Conservation (phyloP, 2,329 filamentous ascomycete species). For the Akanthomyces dipterigenus region DNA sequence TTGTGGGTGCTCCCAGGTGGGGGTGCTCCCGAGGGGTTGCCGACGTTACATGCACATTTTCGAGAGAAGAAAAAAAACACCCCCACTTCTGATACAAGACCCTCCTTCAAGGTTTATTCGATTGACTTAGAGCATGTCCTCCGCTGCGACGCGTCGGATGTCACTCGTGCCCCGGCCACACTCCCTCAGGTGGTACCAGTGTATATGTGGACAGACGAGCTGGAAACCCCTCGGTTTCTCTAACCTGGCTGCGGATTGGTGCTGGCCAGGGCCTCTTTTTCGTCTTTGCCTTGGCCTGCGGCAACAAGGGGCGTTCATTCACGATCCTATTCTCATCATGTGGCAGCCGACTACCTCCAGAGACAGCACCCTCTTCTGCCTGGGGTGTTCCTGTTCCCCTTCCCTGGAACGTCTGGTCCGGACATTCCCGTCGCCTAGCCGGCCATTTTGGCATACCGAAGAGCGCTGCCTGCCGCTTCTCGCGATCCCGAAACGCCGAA, state of each 20-base stretch:
- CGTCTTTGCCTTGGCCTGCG: neutral
- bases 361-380: neutral
- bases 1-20: too few species aligned
- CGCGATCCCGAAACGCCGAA: neutral
- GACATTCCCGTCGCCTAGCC: neutral
- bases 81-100: neutral
- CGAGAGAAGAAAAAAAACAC: neutral
- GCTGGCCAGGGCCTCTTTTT: neutral
- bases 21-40: too few species aligned
- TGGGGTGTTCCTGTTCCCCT: neutral
- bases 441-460: neutral
- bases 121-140: neutral
- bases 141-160: neutral
- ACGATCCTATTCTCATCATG: neutral
- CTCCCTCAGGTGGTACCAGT: neutral
- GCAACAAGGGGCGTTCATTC: neutral
- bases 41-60: constrained; percentile 45
- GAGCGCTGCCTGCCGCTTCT: neutral
- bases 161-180: neutral
- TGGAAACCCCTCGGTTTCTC: neutral
- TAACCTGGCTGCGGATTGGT: neutral
- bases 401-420: neutral
- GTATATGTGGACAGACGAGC: neutral
- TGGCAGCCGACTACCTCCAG: neutral
- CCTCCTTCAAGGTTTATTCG: neutral